Conservation (phyloP, 179 eudicot genomes). For the Silene coronaria region DNA sequence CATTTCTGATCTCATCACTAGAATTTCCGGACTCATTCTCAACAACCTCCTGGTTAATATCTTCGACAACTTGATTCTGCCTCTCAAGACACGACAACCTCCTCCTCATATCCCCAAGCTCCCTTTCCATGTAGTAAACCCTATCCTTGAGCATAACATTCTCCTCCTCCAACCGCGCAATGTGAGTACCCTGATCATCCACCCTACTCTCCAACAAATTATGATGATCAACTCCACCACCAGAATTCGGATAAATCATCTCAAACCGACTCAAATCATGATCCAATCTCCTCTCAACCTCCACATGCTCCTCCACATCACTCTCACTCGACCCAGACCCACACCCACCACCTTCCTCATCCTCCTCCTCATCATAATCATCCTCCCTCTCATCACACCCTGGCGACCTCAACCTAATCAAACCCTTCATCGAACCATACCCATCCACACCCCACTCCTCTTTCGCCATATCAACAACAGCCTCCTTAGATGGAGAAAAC, state of each 20-base stretch:
- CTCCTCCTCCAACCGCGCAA: conserved; percentile 87
- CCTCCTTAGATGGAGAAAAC: conserved; percentile 90
- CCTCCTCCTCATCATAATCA: conserved; percentile 85
- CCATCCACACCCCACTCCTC: conserved; percentile 99
- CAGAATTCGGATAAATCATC: conserved; percentile 68
- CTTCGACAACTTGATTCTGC: conserved; percentile 48
- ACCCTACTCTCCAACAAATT: conserved; percentile 73
- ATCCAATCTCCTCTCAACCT: conserved; percentile 93
- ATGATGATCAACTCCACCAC: conserved; percentile 51
- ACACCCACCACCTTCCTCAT: conserved; percentile 70
- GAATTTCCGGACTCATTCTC: conserved; percentile 76
- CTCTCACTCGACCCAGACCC: conserved; percentile 76
- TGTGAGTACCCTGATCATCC: conserved; percentile 92
- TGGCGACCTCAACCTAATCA: conserved; percentile 82
- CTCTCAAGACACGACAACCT: conserved; percentile 73
- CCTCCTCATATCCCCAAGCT: conserved; percentile 72
- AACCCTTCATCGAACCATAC: conserved; percentile 93
- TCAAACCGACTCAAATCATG: conserved; percentile 93
- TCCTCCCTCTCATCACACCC: conserved; percentile 57
- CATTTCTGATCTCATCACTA: conserved; percentile 48
- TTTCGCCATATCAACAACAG: conserved; percentile 91
- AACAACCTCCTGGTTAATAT: conserved; percentile 57
- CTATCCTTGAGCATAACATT: conserved; percentile 77
- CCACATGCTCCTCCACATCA: conserved; percentile 96
- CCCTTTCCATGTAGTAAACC: conserved; percentile 87